Evolutionary conservation across 768 basidiomycete genomes (phyloP).

Genomic region (Fomitopsis pulvina): DNA sequence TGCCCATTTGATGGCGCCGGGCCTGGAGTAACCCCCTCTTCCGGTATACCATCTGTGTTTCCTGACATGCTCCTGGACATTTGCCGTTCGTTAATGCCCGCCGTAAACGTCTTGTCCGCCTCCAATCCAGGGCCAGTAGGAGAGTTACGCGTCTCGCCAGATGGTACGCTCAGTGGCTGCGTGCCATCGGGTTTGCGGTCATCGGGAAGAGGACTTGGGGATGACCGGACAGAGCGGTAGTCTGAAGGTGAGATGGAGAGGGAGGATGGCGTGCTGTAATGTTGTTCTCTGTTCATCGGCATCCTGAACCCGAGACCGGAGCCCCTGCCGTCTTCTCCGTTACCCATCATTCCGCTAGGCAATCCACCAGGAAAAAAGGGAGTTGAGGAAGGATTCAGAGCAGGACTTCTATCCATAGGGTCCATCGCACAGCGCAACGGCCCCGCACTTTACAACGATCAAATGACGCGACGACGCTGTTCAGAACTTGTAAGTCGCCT

Average conservation of each 20-base stretch:
- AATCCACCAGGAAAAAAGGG: conserved; percentile 77
- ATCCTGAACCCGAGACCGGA: conserved; percentile 39
- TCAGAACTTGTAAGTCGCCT: conserved; percentile 8
- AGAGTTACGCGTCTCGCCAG: conserved; percentile 37
- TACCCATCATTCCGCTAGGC: conserved; percentile 53
- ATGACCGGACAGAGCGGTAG: conserved; percentile 60
- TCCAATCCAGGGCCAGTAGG: conserved; percentile 43
- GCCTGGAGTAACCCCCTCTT: conserved; percentile 46
- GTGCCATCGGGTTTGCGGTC: conserved; percentile 25
- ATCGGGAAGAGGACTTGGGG: conserved; percentile 52
- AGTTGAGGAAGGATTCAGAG: conserved; percentile 75
- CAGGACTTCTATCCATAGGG: conserved; percentile 68
- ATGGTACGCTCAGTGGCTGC: conserved; percentile 13
- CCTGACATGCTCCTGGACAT: conserved; percentile 33
- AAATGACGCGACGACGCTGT: conserved; percentile 24
- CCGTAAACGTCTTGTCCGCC: conserved; percentile 32
- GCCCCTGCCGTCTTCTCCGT: conserved; percentile 44
- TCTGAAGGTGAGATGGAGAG: conserved; percentile 58
- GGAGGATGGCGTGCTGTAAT: conserved; percentile 42
- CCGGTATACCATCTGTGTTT: conserved; percentile 46
- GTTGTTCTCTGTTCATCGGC: conserved; percentile 36
- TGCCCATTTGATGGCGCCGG: conserved; percentile 19
- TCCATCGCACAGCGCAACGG: conserved; percentile 17
- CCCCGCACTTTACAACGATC: conserved; percentile 28
- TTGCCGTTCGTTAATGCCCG: conserved; percentile 36